phyloP scores from a whole-genome alignment of 2,329 filamentous ascomycete genomes.

The Tolypocladium cylindrosporum region DNA sequence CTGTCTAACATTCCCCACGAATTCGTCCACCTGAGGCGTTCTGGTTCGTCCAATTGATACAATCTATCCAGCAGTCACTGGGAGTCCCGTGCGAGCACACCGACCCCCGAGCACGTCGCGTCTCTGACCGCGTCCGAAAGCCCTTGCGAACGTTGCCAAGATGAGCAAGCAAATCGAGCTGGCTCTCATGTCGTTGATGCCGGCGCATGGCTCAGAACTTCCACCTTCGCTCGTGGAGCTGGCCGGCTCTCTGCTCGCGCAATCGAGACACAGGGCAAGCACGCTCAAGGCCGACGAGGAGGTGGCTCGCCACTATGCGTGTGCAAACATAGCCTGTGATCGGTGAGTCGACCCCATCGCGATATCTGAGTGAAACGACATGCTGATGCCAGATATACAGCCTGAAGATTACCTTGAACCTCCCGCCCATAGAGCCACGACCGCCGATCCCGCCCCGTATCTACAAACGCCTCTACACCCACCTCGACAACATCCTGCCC shows the following conservation, averaged over 20 bases:
- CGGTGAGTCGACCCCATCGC: slow-evolving; percentile 37
- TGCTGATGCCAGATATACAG: slow-evolving; percentile 27
- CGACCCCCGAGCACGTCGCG: neutral
- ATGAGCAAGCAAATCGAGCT: slow-evolving; percentile 73
- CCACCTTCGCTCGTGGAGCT: slow-evolving; percentile 62
- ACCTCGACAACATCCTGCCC: slow-evolving; percentile 65
- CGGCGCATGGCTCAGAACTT: slow-evolving; percentile 57
- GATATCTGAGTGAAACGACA: neutral
- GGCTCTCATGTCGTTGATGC: slow-evolving; percentile 62
- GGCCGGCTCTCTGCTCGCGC: slow-evolving; percentile 63
- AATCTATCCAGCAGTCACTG: no score
- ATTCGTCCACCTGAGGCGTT: neutral
- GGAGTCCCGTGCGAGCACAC: neutral
- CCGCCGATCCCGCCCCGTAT: slow-evolving; percentile 70
- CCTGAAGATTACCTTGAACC: slow-evolving; percentile 63
- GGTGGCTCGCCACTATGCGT: slow-evolving; percentile 73
- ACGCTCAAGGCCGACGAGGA: slow-evolving; percentile 80
- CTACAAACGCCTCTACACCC: slow-evolving; percentile 75
- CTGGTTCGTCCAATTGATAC: neutral
- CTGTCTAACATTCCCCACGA: neutral
- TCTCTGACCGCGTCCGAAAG: neutral
- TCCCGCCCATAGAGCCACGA: slow-evolving; percentile 64
- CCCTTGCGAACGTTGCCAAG: slow-evolving; percentile 1
- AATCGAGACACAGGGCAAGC: slow-evolving; percentile 68
- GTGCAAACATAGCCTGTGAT: slow-evolving; percentile 83